Percentiles rank a stretch among this genome's conserved stretches.
Evolutionary conservation across 306 rosid genomes (phyloP).

Genomic region (Vigna nakashimae): DNA sequence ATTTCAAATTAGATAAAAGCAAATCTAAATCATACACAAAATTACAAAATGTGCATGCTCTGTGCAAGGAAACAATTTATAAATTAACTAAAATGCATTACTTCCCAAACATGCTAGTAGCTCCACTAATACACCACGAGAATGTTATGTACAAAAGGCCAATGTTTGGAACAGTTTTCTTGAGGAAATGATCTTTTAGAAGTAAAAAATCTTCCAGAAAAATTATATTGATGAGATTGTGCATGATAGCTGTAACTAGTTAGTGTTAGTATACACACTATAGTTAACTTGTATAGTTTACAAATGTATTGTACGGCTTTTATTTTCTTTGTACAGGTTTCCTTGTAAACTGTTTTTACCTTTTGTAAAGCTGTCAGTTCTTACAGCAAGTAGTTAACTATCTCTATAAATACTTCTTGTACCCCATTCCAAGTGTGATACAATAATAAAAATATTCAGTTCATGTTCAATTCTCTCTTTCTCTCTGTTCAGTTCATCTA

Average conservation of each 20-base stretch:
- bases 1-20: conserved; percentile 6
- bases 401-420: too few relatives aligned
- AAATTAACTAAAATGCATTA: conserved; percentile 1
- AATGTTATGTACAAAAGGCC: neutral
- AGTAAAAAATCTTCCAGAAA: neutral
- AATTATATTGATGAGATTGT: neutral
- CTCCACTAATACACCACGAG: neutral
- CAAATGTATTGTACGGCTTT: too few relatives aligned
- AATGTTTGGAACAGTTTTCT: neutral
- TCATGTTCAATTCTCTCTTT: too few relatives aligned
- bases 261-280: too few relatives aligned
- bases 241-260: neutral
- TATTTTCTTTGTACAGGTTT: too few relatives aligned
- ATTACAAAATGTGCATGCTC: neutral
- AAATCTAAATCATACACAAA: conserved; percentile 22
- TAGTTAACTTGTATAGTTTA: too few relatives aligned
- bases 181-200: neutral
- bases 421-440: too few relatives aligned
- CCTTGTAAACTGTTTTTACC: too few relatives aligned
- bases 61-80: conserved; percentile 16
- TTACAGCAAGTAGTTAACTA: too few relatives aligned
- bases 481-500: too few relatives aligned
- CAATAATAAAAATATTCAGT: too few relatives aligned
- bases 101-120: neutral
- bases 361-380: too few relatives aligned